A percentile compares a stretch with the other conserved stretches of the same genome.
Evolutionary conservation across 192 early-diverging fungal genomes (phyloP).

Genomic region (Diversispora epigaea): DNA sequence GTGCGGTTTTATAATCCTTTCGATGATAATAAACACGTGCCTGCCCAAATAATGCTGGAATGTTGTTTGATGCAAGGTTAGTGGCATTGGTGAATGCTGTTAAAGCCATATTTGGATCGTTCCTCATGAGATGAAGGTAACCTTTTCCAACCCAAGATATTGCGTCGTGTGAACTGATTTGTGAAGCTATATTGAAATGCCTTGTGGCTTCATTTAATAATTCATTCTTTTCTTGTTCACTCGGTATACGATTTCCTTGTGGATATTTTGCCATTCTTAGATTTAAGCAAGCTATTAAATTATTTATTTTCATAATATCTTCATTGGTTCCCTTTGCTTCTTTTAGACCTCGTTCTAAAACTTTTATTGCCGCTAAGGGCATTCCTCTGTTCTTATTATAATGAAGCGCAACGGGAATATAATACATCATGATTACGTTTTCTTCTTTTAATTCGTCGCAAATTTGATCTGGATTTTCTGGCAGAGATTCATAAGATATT

Average conservation of each 20-base stretch:
- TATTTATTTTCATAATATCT: background rate
- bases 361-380: background rate
- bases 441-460: background rate
- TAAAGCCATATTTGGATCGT: slow-evolving; percentile 55
- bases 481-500: background rate
- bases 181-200: slow-evolving; percentile 73
- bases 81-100: slow-evolving; percentile 53
- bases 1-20: slow-evolving; percentile 66
- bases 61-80: slow-evolving; percentile 48
- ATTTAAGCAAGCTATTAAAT: background rate
- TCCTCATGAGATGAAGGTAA: slow-evolving; percentile 49
- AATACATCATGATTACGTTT: background rate
- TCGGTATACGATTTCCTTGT: background rate
- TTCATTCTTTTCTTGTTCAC: slow-evolving; percentile 44
- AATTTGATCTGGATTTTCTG: background rate
- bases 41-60: slow-evolving; percentile 60
- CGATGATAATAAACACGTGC: slow-evolving; percentile 61
- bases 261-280: background rate
- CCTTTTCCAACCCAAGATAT: slow-evolving; percentile 77
- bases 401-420: background rate
- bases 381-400: background rate
- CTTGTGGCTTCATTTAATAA: slow-evolving; percentile 69
- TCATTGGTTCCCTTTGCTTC: background rate
- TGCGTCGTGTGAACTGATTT: slow-evolving; percentile 66
- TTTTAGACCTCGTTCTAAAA: background rate